Evolutionary conservation across 106 monocot species (phyloP).

Genomic region (Triglochin maritima): DNA sequence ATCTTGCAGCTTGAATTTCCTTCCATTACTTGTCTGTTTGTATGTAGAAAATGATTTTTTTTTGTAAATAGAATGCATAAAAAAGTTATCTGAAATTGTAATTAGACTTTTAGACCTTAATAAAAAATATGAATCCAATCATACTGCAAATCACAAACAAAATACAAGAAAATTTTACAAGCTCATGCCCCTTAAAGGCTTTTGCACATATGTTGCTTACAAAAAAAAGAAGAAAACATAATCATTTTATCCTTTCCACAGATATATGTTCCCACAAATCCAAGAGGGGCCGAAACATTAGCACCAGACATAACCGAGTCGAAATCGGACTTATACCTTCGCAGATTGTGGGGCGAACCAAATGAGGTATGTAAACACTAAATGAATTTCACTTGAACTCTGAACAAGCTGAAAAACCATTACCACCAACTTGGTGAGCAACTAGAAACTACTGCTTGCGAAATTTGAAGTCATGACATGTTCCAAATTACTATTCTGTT

Average conservation of each 20-base stretch:
- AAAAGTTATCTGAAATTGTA: background rate
- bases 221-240: too few species aligned
- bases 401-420: background rate
- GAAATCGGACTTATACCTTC: conserved; percentile 38
- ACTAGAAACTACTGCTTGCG: too few species aligned
- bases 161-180: too few species aligned
- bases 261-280: conserved; percentile 39
- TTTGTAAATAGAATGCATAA: background rate
- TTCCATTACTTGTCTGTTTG: background rate
- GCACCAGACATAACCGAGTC: conserved; percentile 29
- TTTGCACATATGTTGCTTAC: too few species aligned
- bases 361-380: conserved; percentile 21
- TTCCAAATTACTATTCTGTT: background rate
- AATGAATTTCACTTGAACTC: background rate
- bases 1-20: conserved; percentile 2
- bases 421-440: too few species aligned
- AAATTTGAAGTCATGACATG: too few species aligned
- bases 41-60: background rate
- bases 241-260: background rate
- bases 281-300: conserved; percentile 38
- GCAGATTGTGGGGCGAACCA: conserved; percentile 44
- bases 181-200: too few species aligned
- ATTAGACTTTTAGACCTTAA: background rate
- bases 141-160: background rate
- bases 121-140: background rate